Conservation (phyloP, 495 filamentous ascomycete species). For the Xylaria castorea region DNA sequence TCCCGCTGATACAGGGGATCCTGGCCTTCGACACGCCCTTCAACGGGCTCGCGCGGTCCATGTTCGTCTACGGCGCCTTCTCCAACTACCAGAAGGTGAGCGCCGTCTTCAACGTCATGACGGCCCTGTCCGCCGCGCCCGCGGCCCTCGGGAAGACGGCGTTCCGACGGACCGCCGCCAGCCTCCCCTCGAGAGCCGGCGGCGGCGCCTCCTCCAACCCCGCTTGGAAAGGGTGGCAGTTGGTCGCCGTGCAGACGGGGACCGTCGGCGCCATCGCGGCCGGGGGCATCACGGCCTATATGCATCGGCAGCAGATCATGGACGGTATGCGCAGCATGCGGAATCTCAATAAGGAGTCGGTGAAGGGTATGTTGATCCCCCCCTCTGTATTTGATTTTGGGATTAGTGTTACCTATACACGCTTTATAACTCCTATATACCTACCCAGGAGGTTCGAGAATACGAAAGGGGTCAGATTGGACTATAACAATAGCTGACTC, state of each 20-base stretch:
- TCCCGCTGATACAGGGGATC: constrained; percentile 77
- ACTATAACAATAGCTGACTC: background rate
- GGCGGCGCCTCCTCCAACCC: constrained; percentile 34
- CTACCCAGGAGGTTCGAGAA: background rate
- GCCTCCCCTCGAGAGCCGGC: constrained; percentile 18
- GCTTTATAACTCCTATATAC: background rate
- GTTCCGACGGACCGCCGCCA: constrained; percentile 37
- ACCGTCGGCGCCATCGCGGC: constrained; percentile 87
- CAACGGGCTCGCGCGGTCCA: constrained; percentile 84
- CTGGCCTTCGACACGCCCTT: constrained; percentile 95
- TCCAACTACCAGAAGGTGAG: constrained; percentile 82
- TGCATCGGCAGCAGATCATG: constrained; percentile 75
- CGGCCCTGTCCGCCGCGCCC: constrained; percentile 56
- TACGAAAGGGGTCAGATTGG: background rate
- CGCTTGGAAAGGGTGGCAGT: constrained; percentile 73
- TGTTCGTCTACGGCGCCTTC: constrained; percentile 90
- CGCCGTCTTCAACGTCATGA: constrained; percentile 76
- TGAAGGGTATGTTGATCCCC: constrained; percentile 27
- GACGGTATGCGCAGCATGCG: constrained; percentile 57
- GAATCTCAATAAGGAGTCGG: constrained; percentile 46
- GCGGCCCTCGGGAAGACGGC: constrained; percentile 58
- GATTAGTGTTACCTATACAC: background rate
- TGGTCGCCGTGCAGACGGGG: constrained; percentile 83
- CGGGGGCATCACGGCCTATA: constrained; percentile 84
- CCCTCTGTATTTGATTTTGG: background rate